phyloP scores from a whole-genome alignment of 2,329 filamentous ascomycete species.

The Malbranchea zuffiana region DNA sequence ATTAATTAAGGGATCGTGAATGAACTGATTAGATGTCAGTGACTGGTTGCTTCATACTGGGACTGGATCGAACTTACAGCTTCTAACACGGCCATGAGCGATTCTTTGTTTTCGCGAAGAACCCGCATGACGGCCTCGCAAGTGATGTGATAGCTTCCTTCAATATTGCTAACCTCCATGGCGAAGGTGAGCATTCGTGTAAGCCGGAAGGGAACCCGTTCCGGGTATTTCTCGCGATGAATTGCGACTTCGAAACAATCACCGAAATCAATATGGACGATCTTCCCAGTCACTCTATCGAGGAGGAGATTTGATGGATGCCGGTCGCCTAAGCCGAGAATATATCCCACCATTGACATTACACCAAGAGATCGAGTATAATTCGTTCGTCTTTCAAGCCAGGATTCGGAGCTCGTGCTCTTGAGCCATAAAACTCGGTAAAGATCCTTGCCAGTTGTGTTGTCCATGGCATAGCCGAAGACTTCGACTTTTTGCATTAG shows the following conservation, averaged over 20 bases:
- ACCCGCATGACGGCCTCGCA: slow-evolving; percentile 99
- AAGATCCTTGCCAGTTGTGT: slow-evolving; percentile 95
- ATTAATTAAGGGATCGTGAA: slow-evolving; percentile 96
- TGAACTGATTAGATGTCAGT: slow-evolving; percentile 54
- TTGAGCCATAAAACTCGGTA: slow-evolving; percentile 98
- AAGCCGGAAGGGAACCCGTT: slow-evolving; percentile 91
- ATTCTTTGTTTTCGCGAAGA: slow-evolving; percentile 92
- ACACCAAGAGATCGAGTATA: slow-evolving; percentile 95
- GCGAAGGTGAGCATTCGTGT: slow-evolving; percentile 99
- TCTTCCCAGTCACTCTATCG: slow-evolving; percentile 88
- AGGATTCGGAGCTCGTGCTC: slow-evolving; percentile 94
- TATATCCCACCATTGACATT: slow-evolving; percentile 99
- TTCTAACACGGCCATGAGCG: slow-evolving; percentile 94
- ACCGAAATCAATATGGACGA: slow-evolving; percentile 97
- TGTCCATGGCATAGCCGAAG: slow-evolving; percentile 97
- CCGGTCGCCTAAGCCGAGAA: slow-evolving; percentile 87
- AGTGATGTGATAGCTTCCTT: slow-evolving; percentile 94
- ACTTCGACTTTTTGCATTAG: slow-evolving; percentile 99
- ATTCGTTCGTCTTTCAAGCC: slow-evolving; percentile 95
- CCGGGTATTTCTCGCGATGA: slow-evolving; percentile 98
- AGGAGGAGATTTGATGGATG: slow-evolving; percentile 98
- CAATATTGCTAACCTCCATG: slow-evolving; percentile 99
- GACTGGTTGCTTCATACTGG: slow-evolving; percentile 1
- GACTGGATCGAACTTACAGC: slow-evolving; percentile 56
- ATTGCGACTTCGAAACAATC: slow-evolving; percentile 99